Evolutionary conservation across 2,329 filamentous ascomycete genomes (phyloP), one percentile per base, ranked within the genome.

Genomic region (Ophiostoma tasmaniense): DNA sequence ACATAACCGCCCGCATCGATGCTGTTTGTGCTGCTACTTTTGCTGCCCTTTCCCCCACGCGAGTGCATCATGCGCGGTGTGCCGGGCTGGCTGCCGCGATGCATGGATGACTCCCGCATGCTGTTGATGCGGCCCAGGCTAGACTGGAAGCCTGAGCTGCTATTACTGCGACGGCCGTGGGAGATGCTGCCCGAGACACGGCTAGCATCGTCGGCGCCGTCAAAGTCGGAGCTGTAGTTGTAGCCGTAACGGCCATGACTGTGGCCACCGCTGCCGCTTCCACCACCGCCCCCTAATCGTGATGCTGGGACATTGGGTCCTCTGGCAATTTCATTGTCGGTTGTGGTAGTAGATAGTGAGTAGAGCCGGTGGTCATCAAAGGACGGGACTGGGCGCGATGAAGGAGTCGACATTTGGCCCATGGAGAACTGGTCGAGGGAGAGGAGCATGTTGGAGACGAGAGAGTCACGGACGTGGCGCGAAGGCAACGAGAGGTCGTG

Each of bases 391-490:
- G 68, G 39, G 55, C 70, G 71, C 1, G 66, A 52, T 1, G 67
- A 39, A 1, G 75, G 73, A 35, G 75, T 71, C 45, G 62, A 75
- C 64, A 79, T 76, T 73, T 84, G 81, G 62, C 78, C 82, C 73
- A 86, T 83, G 55, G 87, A 89, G 76, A 94, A 88, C 78, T 94
- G 90, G 79, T 97, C 94, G 72, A 99, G 88, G 55, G 93, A 97
- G 73, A 95, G 83, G 71, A 98, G 87, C 90, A 99, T 95, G 78
- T 97, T 96, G 79, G 95, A 90, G 70, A 99, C 92, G 73, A 99
- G 88, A 45, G 93, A 97, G 76, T 96, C 92, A 73, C 94, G 88
- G 72, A 91, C 87, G 76, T 91, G 87, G 71, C 89, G 84, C 66
- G 90, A 87, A 66, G 89, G 89, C 74, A 96, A 84, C 70, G 91